Base-by-base conservation (phyloP, 176 grass and related monocot species). In the Neostapfia colusana region DNA sequence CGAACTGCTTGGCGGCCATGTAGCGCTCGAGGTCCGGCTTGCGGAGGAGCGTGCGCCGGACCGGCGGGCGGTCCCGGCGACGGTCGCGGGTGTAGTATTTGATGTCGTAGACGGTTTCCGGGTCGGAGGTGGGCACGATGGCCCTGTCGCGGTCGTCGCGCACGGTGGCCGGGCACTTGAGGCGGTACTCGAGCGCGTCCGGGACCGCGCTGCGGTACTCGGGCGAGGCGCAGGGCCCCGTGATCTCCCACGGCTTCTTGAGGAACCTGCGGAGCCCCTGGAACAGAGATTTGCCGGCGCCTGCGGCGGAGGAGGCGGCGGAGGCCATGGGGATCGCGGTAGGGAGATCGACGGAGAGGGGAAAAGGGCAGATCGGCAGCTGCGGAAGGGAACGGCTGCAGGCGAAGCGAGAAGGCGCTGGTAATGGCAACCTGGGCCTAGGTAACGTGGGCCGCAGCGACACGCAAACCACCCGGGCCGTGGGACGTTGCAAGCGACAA, bases 191-290 rank as follows among this genome's bases (percentile, higher is more conserved):
- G 42, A 65, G 60, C 28, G 75, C 75, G 13, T 3, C 60, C 0
- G 75, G 75, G 20, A 77, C 17, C 43, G 75, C 75, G 60, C 27
- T 38, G 60, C 27, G 75, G 75, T 77, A 77, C 87, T 95, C 95
- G 2, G 95, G 91, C 39, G 79, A 57, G 39, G 95, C 73, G 83
- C 91, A 95, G 51, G 95, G 95, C 1, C 95, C 95, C 20, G 95
- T 99, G 89, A 99, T 76, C 87, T 99, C 95, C 95, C 95, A 99
- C 17, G 95, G 95, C 82, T 86, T 92, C 85, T 99, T 99, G 45
- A 99, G 73, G 87, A 92, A 90, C n/a, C 65, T 82, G 82, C 81
- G 84, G 18, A 99, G 70, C 10, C 87, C 79, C 62, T 92, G 91
- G 82, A 88, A 27, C 62, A 95, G 62, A 18, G 95, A 88, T 74